Evolutionary conservation across 176 grass and related monocot species (phyloP).

Genomic region (Avena eriantha): DNA sequence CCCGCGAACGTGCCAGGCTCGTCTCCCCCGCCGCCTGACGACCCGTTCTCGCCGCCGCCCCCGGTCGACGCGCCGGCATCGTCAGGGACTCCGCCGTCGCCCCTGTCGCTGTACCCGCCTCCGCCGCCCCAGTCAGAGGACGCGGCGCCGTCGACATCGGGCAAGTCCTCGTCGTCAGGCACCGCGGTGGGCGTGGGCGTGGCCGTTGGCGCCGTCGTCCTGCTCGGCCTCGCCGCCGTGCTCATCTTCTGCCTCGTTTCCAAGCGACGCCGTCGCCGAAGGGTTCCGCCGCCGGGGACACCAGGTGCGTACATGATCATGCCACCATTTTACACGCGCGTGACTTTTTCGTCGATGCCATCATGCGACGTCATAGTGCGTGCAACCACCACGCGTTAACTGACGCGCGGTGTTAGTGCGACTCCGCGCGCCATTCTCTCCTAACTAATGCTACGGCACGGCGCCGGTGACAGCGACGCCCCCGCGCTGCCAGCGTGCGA

Average conservation of each 20-base stretch:
- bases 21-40: conserved; percentile 20
- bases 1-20: background rate
- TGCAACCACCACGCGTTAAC: background rate
- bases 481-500: no score
- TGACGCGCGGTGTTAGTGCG: background rate
- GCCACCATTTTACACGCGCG: background rate
- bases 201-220: conserved; percentile 41
- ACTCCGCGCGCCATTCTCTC: conserved; percentile 15
- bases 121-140: conserved; percentile 36
- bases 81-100: conserved; percentile 21
- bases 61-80: background rate
- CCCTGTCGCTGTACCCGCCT: background rate
- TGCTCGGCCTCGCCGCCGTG: conserved; percentile 44
- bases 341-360: background rate
- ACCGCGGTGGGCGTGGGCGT: conserved; percentile 46
- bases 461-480: background rate
- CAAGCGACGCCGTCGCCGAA: conserved; percentile 40
- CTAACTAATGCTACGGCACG: background rate
- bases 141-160: conserved; percentile 20
- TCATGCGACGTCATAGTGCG: background rate
- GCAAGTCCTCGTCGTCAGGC: background rate
- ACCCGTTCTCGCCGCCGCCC: background rate
- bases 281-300: background rate
- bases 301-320: conserved; percentile 28
- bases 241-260: conserved; percentile 40